Conservation (phyloP, 2,329 filamentous ascomycete species). For the Volutella citrinella region DNA sequence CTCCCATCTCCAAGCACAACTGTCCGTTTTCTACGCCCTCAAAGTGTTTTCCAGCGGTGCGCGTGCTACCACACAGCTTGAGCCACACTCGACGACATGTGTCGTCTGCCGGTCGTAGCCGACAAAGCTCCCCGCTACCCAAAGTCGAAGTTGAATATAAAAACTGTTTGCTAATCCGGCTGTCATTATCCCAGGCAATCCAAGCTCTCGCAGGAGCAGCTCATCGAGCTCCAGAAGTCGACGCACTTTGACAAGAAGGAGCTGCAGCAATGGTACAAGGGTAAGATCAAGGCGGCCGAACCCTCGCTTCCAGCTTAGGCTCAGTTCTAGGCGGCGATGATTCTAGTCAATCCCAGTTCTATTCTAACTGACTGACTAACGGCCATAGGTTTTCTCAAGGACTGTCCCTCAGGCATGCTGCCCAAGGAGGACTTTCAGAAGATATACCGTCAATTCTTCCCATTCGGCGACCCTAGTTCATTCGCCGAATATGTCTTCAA, state of each 20-base stretch:
- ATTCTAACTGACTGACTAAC: constrained; percentile 12
- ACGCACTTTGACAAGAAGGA: constrained; percentile 99
- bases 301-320: too few species aligned
- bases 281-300: constrained; percentile 55
- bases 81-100: too few species aligned
- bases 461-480: constrained; percentile 93
- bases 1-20: constrained; percentile 1
- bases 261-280: constrained; percentile 99
- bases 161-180: constrained; percentile 15
- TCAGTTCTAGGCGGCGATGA: too few species aligned
- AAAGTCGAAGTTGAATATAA: too few species aligned
- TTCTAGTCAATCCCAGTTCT: constrained; percentile 4
- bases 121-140: too few species aligned
- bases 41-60: not conserved
- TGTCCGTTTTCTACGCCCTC: constrained; percentile 1
- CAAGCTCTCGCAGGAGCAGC: constrained; percentile 95
- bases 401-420: constrained; percentile 94
- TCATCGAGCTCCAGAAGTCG: constrained; percentile 90
- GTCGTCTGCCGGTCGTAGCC: too few species aligned
- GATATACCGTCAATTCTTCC: constrained; percentile 99
- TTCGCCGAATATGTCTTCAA: constrained; percentile 99
- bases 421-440: constrained; percentile 99
- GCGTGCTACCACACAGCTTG: too few species aligned
- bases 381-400: constrained; percentile 84
- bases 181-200: constrained; percentile 68